phyloP scores from a whole-genome alignment of 495 filamentous ascomycete species.

The Penicillium cosmopolitanum region DNA sequence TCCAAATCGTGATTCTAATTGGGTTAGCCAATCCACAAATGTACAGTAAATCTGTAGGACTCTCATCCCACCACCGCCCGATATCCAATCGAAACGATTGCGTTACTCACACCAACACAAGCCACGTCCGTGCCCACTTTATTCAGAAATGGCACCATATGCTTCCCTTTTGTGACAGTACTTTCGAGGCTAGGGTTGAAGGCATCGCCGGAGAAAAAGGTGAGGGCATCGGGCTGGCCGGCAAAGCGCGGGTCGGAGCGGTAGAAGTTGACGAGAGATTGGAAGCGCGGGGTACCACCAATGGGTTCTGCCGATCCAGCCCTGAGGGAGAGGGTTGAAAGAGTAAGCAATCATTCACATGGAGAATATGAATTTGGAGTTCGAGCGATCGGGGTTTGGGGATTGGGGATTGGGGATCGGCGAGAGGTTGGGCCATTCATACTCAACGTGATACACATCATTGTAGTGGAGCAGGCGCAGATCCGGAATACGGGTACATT shows the following conservation, averaged over 20 bases:
- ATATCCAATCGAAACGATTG: conserved; percentile 3
- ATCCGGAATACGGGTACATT: conserved; percentile 60
- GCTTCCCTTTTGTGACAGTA: conserved; percentile 81
- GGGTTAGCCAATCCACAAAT: conserved; percentile 17
- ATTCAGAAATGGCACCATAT: conserved; percentile 91
- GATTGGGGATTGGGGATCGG: neutral
- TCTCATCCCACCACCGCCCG: neutral
- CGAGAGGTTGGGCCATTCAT: conserved; percentile 19
- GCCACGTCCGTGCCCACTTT: conserved; percentile 73
- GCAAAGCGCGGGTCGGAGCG: conserved; percentile 58
- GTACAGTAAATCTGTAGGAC: neutral
- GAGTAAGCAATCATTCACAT: neutral
- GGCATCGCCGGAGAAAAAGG: conserved; percentile 88
- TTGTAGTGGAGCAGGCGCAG: conserved; percentile 87
- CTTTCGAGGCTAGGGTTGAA: conserved; percentile 90
- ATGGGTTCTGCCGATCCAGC: conserved; percentile 75
- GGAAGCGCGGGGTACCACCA: conserved; percentile 78
- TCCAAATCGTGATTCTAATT: conserved; percentile 86
- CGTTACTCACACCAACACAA: conserved; percentile 70
- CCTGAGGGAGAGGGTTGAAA: conserved; percentile 24
- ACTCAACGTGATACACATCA: conserved; percentile 89
- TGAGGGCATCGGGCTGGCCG: conserved; percentile 67
- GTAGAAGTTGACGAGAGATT: conserved; percentile 77
- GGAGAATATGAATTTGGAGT: neutral
- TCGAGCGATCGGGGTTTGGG: neutral